Evolutionary conservation across 1,284 basidiomycete species (phyloP).

Genomic region (Porogramme epimiltina): DNA sequence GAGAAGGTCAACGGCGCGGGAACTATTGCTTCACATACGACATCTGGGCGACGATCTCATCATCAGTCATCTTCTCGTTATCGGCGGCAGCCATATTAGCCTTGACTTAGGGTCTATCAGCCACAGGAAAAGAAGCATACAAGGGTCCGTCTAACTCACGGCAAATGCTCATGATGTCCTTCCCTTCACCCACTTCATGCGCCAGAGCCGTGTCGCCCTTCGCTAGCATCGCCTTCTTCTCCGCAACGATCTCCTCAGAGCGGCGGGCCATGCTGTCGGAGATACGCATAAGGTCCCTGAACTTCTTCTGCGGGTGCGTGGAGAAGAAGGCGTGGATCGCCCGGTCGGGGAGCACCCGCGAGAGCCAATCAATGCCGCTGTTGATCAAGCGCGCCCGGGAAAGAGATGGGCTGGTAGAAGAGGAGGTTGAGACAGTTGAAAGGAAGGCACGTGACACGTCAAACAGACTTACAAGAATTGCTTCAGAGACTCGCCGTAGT

Average conservation of each 20-base stretch:
- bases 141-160: slow-evolving; percentile 31
- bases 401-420: slow-evolving; percentile 9
- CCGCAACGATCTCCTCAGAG: slow-evolving; percentile 39
- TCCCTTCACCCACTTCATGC: slow-evolving; percentile 32
- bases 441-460: neutral
- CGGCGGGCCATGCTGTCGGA: slow-evolving; percentile 41
- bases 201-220: slow-evolving; percentile 27
- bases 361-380: slow-evolving; percentile 5
- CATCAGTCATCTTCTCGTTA: slow-evolving; percentile 28
- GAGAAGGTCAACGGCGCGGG: too few relatives aligned
- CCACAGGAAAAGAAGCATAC: too few relatives aligned
- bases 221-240: slow-evolving; percentile 34
- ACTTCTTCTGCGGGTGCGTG: neutral
- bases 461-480: slow-evolving; percentile 25
- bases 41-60: slow-evolving; percentile 29
- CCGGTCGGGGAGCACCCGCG: slow-evolving; percentile 9
- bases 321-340: slow-evolving; percentile 10
- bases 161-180: slow-evolving; percentile 48
- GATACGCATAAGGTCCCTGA: slow-evolving; percentile 19
- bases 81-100: slow-evolving; percentile 25
- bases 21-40: slow-evolving; percentile 22
- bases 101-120: too few relatives aligned
- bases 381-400: neutral
- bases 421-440: neutral
- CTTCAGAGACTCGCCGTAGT: slow-evolving; percentile 32